Evolutionary conservation across 805 yeast species (phyloP).

Genomic region (Spathaspora girioi): DNA sequence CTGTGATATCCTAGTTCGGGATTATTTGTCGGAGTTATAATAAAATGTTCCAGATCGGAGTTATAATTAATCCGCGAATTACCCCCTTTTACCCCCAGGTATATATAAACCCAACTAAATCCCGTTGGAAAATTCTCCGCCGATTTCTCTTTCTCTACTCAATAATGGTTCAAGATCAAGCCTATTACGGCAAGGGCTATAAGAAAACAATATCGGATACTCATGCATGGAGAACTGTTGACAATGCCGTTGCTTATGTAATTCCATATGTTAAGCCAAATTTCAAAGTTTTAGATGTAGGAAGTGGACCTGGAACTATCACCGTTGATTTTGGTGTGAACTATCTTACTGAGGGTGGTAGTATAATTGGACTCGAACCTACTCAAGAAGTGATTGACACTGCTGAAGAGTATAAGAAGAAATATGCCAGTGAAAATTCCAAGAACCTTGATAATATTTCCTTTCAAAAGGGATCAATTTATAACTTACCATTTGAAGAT

Average conservation of each 20-base stretch:
- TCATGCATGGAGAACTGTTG: conserved; percentile 32
- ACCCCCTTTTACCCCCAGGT: background rate
- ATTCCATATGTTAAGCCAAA: conserved; percentile 22
- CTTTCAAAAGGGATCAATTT: conserved; percentile 27
- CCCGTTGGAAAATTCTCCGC: background rate
- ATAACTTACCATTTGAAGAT: conserved; percentile 29
- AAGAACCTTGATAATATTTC: conserved; percentile 13
- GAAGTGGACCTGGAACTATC: conserved; percentile 43
- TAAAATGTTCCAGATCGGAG: background rate
- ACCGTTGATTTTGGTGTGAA: conserved; percentile 27
- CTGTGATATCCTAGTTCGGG: background rate
- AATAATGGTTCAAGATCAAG: conserved; percentile 12
- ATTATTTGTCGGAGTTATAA: background rate
- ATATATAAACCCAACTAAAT: background rate
- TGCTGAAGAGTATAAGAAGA: conserved; percentile 12
- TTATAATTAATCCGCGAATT: background rate
- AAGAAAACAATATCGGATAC: conserved; percentile 19
- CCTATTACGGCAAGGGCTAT: conserved; percentile 22
- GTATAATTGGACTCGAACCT: conserved; percentile 30
- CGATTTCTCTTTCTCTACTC: background rate
- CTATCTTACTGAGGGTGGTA: conserved; percentile 20
- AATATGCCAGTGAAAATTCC: background rate
- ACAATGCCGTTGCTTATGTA: conserved; percentile 22
- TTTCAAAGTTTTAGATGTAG: conserved; percentile 33
- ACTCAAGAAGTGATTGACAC: conserved; percentile 23